Base-by-base conservation (phyloP, 2,329 filamentous ascomycete genomes). In the Biscogniauxia sp. region DNA sequence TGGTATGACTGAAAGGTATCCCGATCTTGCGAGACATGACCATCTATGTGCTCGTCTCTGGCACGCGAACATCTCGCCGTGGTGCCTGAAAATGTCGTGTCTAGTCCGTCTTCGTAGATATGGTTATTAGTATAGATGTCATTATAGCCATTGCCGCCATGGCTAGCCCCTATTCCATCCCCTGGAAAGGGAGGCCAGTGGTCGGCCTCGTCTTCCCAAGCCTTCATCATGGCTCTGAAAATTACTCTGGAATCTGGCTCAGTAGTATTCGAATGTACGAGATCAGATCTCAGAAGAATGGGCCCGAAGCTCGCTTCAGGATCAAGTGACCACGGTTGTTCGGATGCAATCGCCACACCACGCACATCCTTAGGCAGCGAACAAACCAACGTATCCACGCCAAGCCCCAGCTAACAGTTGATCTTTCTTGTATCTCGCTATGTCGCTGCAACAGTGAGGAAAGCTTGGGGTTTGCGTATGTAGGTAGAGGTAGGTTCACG, bases 241-340 rank as follows among this genome's bases (percentile, higher is more conserved):
- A n/a, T 17, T 17, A 45, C 2, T 45, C 37, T 45, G 37, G 37
- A 45, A 11, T 6, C 17, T 6, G 17, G 15, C 15, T n/a, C 37
- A 3, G 37, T n/a, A n/a, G 37, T 6, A 3, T 45, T 2, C 37
- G 15, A n/a, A n/a, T 45, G 37, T 6, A 11, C 17, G 37, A n/a
- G 37, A 45, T 17, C 11, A 45, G 37, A 45, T 45, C 7, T 17
- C 15, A 45, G 37, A n/a, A 32, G 7, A 32, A 4, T 32, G 28
- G 7, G 9, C 28, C 11, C 11, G 75, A 71, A 96, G 13, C 11
- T 17, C 5, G 37, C 2, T n/a, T 45, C 15, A 6, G 11, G 13
- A 45, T 45, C 37, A 45, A 45, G 37, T 45, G 37, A 45, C 13
- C 37, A 45, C 13, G 37, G 6, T n/a, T 17, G 37, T n/a, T 45